phyloP scores from a whole-genome alignment of 2,329 filamentous ascomycete species.

The Phoma sp. region DNA sequence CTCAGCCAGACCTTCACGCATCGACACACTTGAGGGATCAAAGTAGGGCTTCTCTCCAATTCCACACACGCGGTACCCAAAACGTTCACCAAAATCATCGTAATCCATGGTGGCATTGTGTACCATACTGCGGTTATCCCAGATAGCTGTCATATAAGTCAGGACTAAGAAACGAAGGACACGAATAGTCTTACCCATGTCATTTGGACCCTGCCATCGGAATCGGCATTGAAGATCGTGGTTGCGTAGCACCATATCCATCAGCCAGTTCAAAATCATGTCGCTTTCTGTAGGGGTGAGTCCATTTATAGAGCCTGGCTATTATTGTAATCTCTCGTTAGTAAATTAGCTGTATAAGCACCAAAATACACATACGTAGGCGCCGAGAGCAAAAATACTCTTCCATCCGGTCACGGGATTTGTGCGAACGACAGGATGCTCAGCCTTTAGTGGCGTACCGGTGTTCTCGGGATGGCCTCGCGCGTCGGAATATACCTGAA shows the following conservation, averaged over 20 bases:
- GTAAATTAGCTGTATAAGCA: constrained; percentile 19
- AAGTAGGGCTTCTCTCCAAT: constrained; percentile 63
- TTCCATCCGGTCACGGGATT: constrained; percentile 66
- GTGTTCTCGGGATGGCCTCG: constrained; percentile 53
- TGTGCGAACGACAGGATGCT: constrained; percentile 61
- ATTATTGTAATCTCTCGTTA: constrained; percentile 30
- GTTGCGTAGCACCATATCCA: too few species aligned
- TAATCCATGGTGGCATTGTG: constrained; percentile 56
- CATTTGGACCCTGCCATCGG: constrained; percentile 53
- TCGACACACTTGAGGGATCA: constrained; percentile 46
- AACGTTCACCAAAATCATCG: constrained; percentile 62
- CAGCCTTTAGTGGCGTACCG: constrained; percentile 52
- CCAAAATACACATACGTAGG: constrained; percentile 27
- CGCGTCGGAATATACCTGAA: too few species aligned
- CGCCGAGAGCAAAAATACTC: constrained; percentile 54
- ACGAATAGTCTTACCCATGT: constrained; percentile 47
- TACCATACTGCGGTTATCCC: constrained; percentile 66
- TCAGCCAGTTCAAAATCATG: too few species aligned
- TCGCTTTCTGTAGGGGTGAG: too few species aligned
- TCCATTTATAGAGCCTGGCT: too few species aligned
- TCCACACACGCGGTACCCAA: constrained; percentile 60
- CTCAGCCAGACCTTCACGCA: too few species aligned
- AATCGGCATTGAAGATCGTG: constrained; percentile 26
- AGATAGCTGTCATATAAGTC: constrained; percentile 54
- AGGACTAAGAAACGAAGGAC: background rate